Base-by-base conservation (phyloP, 805 yeast species). In the Lachancea sp. region DNA sequence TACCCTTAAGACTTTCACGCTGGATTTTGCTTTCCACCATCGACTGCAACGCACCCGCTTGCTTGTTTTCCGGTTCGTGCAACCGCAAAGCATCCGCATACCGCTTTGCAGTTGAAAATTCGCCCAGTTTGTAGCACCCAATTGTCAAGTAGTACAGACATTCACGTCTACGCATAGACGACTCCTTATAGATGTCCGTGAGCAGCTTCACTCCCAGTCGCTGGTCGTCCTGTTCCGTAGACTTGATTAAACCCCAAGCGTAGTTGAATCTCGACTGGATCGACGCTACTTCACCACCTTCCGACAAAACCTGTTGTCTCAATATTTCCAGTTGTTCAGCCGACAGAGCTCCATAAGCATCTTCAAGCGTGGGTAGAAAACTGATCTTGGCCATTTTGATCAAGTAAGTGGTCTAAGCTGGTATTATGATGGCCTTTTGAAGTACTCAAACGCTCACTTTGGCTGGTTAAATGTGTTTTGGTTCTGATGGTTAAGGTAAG, bases 231-330 rank as follows among this genome's bases (percentile, higher is more conserved):
- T 72, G 70, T 41, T 73, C 71, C 41, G 65, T 60, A 1, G 95
- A 81, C 62, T 88, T 90, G 50, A 95, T 78, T 41, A 93, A 70
- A 3, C 95, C 99, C 99, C 99, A 93, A 0, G 97, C 95, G 56
- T 85, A 86, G 65, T 95, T 93, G 74, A 93, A 93, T 47, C 81
- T 77, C 2, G 96, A 82, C 63, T 89, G 97, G 0, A 85, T 74
- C 0, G 90, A 74, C 0, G 87, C 89, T 33, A 75, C 70, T 4
- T 93, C 95, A 8, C 67, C 66, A 27, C 85, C 81, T 61, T 93
- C 98, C 1, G 82, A 71, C 22, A 79, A 77, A 34, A 86, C 88
- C 57, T 88, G 96, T 54, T 80, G 76, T 51, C 78, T 81, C 26
- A 93, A 74, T 1, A 89, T 75, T 13, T 78, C 82, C 35, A 93